These are phyloP conservation scores for Staphylotrichum tortipilum DNA, from an alignment of 495 filamentous ascomycete genomes.

Conservation along the genomic window DNA sequence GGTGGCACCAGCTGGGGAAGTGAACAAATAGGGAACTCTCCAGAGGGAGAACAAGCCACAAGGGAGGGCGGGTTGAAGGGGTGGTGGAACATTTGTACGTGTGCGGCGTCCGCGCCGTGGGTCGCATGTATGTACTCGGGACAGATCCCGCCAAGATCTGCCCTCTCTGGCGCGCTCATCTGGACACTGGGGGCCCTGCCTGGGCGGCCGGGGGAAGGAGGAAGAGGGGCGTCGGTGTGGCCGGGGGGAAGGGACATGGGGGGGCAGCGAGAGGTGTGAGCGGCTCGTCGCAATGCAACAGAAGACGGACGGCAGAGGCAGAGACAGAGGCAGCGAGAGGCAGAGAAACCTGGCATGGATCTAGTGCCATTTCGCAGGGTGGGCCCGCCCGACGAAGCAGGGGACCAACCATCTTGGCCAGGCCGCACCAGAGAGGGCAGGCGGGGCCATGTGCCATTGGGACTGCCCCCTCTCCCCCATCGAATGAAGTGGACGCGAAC, in stretches of 20 bases:
- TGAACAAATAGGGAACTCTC: not conserved
- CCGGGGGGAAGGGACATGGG: not conserved
- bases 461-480: not conserved
- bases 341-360: too few species aligned
- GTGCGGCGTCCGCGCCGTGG: too few species aligned
- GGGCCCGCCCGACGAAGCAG: not conserved
- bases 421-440: not conserved
- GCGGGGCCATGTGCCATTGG: constrained; percentile 12
- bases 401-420: constrained; percentile 3
- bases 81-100: constrained; percentile 14
- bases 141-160: constrained; percentile 7
- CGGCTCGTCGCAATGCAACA: not conserved
- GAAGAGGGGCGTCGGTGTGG: not conserved
- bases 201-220: not conserved
- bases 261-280: not conserved
- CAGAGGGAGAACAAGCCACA: not conserved
- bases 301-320: not conserved
- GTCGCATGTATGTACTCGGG: too few species aligned
- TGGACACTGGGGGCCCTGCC: not conserved
- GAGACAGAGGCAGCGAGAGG: too few species aligned
- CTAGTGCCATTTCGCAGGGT: constrained; percentile 9
- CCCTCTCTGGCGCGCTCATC: not conserved
- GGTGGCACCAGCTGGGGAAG: constrained; percentile 3
- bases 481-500: constrained; percentile 7
- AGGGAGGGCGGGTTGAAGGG: constrained; percentile 1